phyloP scores from a whole-genome alignment of 129 eudicot genomes.

The Sambucus nigra region DNA sequence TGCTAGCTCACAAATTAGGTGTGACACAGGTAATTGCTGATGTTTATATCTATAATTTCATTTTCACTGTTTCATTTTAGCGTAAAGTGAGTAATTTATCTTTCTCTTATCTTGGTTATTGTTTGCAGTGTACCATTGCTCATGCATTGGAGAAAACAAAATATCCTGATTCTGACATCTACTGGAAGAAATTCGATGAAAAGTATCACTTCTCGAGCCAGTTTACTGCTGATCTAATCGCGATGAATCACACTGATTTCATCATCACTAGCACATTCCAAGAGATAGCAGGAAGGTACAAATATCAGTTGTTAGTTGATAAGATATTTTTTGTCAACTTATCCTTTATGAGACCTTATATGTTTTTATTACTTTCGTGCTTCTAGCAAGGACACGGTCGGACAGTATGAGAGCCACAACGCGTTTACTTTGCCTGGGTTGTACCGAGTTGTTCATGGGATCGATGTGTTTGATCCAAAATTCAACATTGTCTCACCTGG shows the following conservation, averaged over 20 bases:
- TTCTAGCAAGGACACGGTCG: slow-evolving; percentile 81
- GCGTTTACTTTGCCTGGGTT: slow-evolving; percentile 92
- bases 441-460: slow-evolving; percentile 93
- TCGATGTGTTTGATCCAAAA: slow-evolving; percentile 84
- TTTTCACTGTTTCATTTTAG: not conserved
- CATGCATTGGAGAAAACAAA: slow-evolving; percentile 92
- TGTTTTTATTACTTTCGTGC: not conserved
- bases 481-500: slow-evolving; percentile 94
- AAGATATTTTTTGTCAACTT: not conserved
- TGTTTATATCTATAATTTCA: not conserved
- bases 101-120: not conserved
- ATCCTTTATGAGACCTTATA: not conserved
- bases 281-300: slow-evolving; percentile 89
- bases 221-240: slow-evolving; percentile 87
- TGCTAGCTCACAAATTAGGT: slow-evolving; percentile 87
- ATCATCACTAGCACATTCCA: slow-evolving; percentile 97
- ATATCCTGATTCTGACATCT: slow-evolving; percentile 89
- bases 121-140: slow-evolving; percentile 75
- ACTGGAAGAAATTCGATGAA: slow-evolving; percentile 70
- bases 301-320: not conserved
- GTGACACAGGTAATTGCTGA: slow-evolving; percentile 61
- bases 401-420: slow-evolving; percentile 89
- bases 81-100: not conserved
- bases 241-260: slow-evolving; percentile 92
- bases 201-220: slow-evolving; percentile 88